phyloP scores from a whole-genome alignment of 2,329 filamentous ascomycete genomes.

The Scortechinia acanthostroma region DNA sequence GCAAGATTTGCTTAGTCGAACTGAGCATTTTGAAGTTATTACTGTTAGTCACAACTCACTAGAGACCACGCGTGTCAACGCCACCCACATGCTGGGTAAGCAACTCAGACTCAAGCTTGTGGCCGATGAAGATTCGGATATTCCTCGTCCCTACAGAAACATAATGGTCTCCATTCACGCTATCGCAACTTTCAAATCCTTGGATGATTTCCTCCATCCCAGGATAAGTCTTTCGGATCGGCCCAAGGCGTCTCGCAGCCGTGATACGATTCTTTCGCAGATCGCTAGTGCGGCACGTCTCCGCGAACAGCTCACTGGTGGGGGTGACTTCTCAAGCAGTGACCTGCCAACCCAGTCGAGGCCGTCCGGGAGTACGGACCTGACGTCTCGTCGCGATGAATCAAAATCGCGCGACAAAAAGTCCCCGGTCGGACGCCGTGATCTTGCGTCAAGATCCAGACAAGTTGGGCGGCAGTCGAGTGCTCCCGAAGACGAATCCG shows the following conservation, averaged over 20 bases:
- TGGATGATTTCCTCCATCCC: conserved; percentile 91
- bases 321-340: neutral
- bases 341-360: neutral
- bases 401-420: neutral
- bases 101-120: conserved; percentile 84
- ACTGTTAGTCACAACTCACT: conserved; percentile 90
- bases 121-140: conserved; percentile 83
- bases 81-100: conserved; percentile 91
- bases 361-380: neutral
- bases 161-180: conserved; percentile 99
- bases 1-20: conserved; percentile 89
- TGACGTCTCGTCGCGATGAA: neutral
- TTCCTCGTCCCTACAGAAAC: conserved; percentile 79
- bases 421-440: neutral
- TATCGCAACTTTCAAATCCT: conserved; percentile 91
- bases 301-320: neutral
- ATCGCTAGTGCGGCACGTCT: neutral
- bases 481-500: conserved; percentile 46
- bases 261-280: conserved; percentile 45
- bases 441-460: too few species aligned
- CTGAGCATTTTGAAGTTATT: conserved; percentile 94
- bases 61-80: conserved; percentile 82
- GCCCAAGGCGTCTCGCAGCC: conserved; percentile 53
- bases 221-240: conserved; percentile 77
- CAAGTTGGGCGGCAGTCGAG: neutral